Percentiles rank a stretch among this genome's conserved stretches.
phyloP scores from a whole-genome alignment of 208 protist genomes.

The Acanthamoeba castellanii region DNA sequence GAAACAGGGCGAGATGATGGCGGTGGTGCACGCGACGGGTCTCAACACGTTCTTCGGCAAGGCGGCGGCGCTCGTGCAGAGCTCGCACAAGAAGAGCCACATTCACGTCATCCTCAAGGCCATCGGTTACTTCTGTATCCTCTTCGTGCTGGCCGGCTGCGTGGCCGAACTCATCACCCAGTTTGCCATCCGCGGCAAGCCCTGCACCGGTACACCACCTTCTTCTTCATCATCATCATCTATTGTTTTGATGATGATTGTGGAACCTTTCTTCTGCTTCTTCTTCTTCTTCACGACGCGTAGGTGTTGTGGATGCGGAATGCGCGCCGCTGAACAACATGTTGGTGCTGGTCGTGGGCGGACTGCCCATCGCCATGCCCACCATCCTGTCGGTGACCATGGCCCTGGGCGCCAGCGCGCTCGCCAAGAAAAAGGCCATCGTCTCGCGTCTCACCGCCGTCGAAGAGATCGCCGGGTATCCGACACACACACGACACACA shows the following conservation, averaged over 20 bases:
- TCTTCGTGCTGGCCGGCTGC: constrained; percentile 82
- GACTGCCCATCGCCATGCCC: constrained; percentile 91
- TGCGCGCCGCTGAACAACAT: constrained; percentile 86
- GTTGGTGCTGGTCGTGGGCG: constrained; percentile 87
- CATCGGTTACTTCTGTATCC: constrained; percentile 87
- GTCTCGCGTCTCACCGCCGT: constrained; percentile 95
- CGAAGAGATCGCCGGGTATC: constrained; percentile 85
- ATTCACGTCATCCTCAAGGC: constrained; percentile 77
- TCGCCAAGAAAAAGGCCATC: constrained; percentile 95
- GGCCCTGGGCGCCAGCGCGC: constrained; percentile 92
- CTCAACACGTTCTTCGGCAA: constrained; percentile 95
- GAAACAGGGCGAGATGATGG: constrained; percentile 88
- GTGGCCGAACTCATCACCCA: constrained; percentile 83
- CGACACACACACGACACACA: neutral
- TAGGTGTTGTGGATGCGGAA: constrained; percentile 40
- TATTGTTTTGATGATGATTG: no score
- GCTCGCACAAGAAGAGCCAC: constrained; percentile 78
- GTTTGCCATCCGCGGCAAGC: constrained; percentile 77
- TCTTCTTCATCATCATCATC: neutral
- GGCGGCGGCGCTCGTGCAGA: constrained; percentile 92
- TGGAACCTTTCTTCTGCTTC: neutral
- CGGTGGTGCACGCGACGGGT: constrained; percentile 91
- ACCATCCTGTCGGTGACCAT: constrained; percentile 95
- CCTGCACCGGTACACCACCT: constrained; percentile 75
- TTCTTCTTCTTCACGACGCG: neutral